These are phyloP conservation scores for Wallacemonas sp. DNA, from an alignment of 208 protist genomes.

Conservation along the genomic window DNA sequence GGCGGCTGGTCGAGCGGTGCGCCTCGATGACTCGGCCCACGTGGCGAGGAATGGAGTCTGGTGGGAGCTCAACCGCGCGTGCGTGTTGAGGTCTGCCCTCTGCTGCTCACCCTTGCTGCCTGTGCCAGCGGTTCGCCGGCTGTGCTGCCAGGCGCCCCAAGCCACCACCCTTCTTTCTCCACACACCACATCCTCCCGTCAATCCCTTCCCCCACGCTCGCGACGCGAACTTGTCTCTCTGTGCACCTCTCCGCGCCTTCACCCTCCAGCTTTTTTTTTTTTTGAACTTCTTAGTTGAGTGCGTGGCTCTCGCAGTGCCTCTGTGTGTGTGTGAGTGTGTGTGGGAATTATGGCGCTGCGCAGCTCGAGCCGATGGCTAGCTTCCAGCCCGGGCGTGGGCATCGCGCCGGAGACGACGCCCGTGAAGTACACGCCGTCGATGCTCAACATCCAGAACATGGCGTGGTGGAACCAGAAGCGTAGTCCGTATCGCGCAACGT, in stretches of 20 bases:
- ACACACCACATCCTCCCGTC: too few relatives aligned
- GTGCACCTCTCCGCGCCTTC: background rate
- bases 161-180: too few relatives aligned
- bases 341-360: constrained; percentile 24
- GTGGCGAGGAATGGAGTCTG: too few relatives aligned
- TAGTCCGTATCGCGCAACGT: constrained; percentile 58
- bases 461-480: constrained; percentile 79
- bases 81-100: too few relatives aligned
- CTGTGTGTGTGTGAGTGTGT: background rate
- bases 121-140: too few relatives aligned
- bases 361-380: constrained; percentile 32
- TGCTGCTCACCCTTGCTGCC: too few relatives aligned
- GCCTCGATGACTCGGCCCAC: too few relatives aligned
- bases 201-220: too few relatives aligned
- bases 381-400: constrained; percentile 68
- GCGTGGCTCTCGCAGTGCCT: background rate
- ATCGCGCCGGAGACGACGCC: constrained; percentile 90
- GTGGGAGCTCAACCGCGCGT: too few relatives aligned
- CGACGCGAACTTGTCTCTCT: too few relatives aligned
- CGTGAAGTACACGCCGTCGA: constrained; percentile 87
- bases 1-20: too few relatives aligned
- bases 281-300: background rate
- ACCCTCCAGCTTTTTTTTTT: background rate
- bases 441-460: constrained; percentile 86
- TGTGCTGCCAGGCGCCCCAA: too few relatives aligned